Evolutionary conservation across 1,284 basidiomycete genomes (phyloP).

Genomic region (Irpex sp.): DNA sequence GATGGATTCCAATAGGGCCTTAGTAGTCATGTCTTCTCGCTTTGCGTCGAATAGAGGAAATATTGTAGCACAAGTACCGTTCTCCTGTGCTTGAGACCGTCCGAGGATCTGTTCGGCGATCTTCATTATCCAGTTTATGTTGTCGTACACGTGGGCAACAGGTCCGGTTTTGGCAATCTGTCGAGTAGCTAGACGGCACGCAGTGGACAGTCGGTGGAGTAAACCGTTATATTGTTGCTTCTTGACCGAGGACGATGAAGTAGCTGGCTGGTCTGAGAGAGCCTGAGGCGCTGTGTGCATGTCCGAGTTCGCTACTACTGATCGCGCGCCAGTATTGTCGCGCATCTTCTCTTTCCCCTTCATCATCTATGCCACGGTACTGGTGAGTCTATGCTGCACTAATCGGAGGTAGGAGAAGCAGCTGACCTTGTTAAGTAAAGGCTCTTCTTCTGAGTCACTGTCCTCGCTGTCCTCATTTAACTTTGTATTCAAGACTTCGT

Average conservation of each 20-base stretch:
- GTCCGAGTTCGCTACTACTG: background rate
- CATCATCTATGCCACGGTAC: too few species aligned
- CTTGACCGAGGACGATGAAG: background rate
- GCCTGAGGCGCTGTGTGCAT: background rate
- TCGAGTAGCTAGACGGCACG: background rate
- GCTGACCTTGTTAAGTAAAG: too few species aligned
- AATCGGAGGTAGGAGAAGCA: too few species aligned
- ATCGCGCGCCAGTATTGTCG: too few species aligned
- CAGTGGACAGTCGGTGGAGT: background rate
- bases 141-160: constrained; percentile 26
- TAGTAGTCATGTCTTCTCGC: constrained; percentile 19
- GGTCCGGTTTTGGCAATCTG: background rate
- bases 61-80: constrained; percentile 27
- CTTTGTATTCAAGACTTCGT: too few species aligned
- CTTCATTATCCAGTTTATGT: constrained; percentile 6
- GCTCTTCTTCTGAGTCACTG: too few species aligned
- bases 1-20: constrained; percentile 7
- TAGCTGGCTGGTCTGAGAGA: background rate
- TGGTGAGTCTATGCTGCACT: too few species aligned
- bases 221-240: background rate
- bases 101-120: constrained; percentile 5
- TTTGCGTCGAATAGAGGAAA: constrained; percentile 20
- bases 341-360: too few species aligned
- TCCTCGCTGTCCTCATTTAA: too few species aligned
- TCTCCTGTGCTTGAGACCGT: constrained; percentile 22